A percentile compares a stretch with the other conserved stretches of the same genome.
These are phyloP conservation scores for Chaetomium cochliodes DNA, from an alignment of 495 filamentous ascomycete genomes.

Conservation along the genomic window DNA sequence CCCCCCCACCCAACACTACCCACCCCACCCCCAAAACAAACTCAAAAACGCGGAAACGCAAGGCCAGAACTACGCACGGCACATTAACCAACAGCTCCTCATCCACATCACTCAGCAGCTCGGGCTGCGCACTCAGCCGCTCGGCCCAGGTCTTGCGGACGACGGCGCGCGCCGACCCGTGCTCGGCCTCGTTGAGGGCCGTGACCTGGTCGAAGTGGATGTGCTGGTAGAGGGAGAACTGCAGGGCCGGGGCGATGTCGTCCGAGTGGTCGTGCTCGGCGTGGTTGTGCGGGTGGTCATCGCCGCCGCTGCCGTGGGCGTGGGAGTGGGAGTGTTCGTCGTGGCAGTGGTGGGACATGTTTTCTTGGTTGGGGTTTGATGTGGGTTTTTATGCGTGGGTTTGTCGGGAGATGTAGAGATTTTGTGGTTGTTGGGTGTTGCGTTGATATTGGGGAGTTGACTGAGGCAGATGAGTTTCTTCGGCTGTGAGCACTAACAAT, in stretches of 20 bases:
- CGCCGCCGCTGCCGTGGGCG: conserved; percentile 26
- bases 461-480: not conserved
- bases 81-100: conserved; percentile 91
- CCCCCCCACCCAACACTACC: no score
- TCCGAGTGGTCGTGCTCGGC: conserved; percentile 75
- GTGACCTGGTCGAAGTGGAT: conserved; percentile 82
- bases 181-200: conserved; percentile 76
- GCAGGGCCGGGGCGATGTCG: conserved; percentile 85
- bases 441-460: not conserved
- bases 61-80: conserved; percentile 61
- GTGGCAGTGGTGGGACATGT: conserved; percentile 50
- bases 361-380: not conserved
- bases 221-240: conserved; percentile 83
- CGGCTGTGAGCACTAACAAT: conserved; percentile 13
- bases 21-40: no score
- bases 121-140: conserved; percentile 64
- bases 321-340: conserved; percentile 38
- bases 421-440: not conserved
- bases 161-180: conserved; percentile 67
- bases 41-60: not conserved
- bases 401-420: not conserved
- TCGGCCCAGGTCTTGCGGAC: conserved; percentile 90
- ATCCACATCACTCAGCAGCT: conserved; percentile 81
- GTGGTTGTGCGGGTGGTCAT: no score
- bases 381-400: not conserved